Evolutionary conservation across 176 grass and related monocot species (phyloP).

Genomic region (Bromus sterilis): DNA sequence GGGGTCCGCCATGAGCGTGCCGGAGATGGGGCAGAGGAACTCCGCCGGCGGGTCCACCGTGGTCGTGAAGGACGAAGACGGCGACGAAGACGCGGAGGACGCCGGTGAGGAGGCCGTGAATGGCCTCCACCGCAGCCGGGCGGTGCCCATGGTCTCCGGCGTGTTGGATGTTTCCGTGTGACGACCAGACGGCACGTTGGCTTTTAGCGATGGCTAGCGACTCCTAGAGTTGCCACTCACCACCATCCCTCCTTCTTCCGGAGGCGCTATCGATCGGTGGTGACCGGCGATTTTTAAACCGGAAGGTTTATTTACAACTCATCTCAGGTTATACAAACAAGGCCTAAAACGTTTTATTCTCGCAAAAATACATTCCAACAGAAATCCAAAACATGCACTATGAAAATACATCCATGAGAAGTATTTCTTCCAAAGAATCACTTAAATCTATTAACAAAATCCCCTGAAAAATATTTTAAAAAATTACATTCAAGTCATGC

Average conservation of each 20-base stretch:
- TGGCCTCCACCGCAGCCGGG: conserved; percentile 28
- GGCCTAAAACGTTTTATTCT: too few relatives aligned
- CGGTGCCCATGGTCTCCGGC: conserved; percentile 26
- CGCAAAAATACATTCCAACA: too few relatives aligned
- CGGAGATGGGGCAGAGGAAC: conserved; percentile 91
- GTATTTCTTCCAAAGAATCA: too few relatives aligned
- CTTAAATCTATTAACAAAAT: not conserved
- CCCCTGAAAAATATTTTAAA: not conserved
- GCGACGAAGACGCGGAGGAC: conserved; percentile 3
- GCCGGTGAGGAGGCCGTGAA: not conserved
- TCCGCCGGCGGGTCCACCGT: conserved; percentile 55
- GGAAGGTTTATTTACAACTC: not conserved
- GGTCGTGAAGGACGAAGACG: conserved; percentile 36
- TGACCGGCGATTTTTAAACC: not conserved
- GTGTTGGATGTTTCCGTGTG: not conserved
- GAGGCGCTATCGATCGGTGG: not conserved
- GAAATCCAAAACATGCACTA: too few relatives aligned
- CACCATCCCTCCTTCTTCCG: not conserved
- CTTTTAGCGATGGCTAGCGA: not conserved
- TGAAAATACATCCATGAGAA: too few relatives aligned
- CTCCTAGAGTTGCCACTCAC: not conserved
- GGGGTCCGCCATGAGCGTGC: conserved; percentile 81
- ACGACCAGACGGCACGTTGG: not conserved
- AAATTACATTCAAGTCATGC: not conserved
- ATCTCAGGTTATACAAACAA: too few relatives aligned